Base-by-base conservation (phyloP, 2,329 filamentous ascomycete genomes). In the Colletotrichum horii region DNA sequence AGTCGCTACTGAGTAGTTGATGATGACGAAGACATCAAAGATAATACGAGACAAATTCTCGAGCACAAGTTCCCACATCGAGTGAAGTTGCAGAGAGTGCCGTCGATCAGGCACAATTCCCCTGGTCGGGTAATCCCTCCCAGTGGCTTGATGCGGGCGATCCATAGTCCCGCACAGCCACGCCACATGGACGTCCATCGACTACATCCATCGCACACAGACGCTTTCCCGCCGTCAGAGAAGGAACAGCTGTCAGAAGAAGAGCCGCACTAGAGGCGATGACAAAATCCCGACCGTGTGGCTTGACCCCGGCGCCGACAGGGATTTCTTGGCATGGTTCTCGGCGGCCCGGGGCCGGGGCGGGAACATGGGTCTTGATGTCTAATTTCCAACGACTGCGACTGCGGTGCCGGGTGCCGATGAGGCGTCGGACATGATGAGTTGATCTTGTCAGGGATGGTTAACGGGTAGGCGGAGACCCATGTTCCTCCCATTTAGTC, bases 1-100 rank as follows among this genome's bases (percentile, higher is more conserved):
- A 78, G 71, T 78, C 77, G 77, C 77, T 78, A 78, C 75, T 76
- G 75, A 68, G 74, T 74, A 76, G 74, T 76, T 74, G 74, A 76
- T 76, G 74, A 72, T 28, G 19, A 55, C 32, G 56, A 67, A 75
- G 69, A 22, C 43, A 52, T 52, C 43, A 52, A 14, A 14, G 69
- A 61, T 12, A 75, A 74, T 60, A 61, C 58, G 70, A 74, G 70
- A 73, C 55, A 43, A 22, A 56, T 62, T 72, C 70, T 43, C 43
- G 55, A 38, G 36, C 30, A 30, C 15, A 22, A 34, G 11, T 11
- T n/a, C n/a, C 30, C 32, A n/a, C 1, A 30, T 30, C 19, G 3
- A n/a, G 30, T 56, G 65, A 58, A 8, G 24, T 61, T 24, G 24
- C 60, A 60, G 14, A 60, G 15, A 55, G 16, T 24, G 34, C 12